Evolutionary conservation across 2,329 filamentous ascomycete genomes (phyloP).

Genomic region (Fonsecaea pedrosoi): DNA sequence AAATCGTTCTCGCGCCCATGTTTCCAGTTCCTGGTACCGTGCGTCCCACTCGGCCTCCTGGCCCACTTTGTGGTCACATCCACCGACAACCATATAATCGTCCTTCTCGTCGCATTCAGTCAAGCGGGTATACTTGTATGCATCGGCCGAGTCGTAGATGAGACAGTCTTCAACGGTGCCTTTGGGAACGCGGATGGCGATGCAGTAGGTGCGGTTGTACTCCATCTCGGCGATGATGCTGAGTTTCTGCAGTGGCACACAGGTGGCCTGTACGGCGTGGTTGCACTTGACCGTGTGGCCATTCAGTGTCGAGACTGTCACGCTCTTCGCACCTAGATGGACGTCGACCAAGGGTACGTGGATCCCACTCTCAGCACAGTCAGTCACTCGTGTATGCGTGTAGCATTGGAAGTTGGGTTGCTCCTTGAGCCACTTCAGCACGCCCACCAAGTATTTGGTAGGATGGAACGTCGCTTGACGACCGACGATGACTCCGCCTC

Average conservation of each 20-base stretch:
- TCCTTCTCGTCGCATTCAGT: conserved; percentile 60
- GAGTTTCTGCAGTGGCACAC: conserved; percentile 63
- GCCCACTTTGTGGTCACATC: conserved; percentile 66
- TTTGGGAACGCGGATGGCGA: conserved; percentile 62
- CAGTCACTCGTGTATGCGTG: conserved; percentile 58
- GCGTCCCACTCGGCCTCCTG: conserved; percentile 54
- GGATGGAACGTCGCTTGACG: conserved; percentile 64
- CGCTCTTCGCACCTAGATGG: conserved; percentile 54
- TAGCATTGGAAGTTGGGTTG: conserved; percentile 63
- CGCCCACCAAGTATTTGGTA: conserved; percentile 61
- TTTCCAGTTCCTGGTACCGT: conserved; percentile 60
- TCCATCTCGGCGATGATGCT: conserved; percentile 61
- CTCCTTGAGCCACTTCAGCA: conserved; percentile 59
- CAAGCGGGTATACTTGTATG: conserved; percentile 63
- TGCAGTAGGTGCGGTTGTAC: conserved; percentile 63
- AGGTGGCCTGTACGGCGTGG: conserved; percentile 62
- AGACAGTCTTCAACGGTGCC: conserved; percentile 61
- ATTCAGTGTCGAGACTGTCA: conserved; percentile 55
- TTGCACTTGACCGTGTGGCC: conserved; percentile 57
- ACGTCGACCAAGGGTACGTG: conserved; percentile 46
- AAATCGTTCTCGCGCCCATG: conserved; percentile 62
- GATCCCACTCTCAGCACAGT: conserved; percentile 57
- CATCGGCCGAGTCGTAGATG: conserved; percentile 62
- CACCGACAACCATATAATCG: conserved; percentile 64
- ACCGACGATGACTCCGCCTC: conserved; percentile 56